A percentile compares a stretch with the other conserved stretches of the same genome.
Evolutionary conservation across 2,329 filamentous ascomycete genomes (phyloP).

Genomic region (Xylaria arbuscula): DNA sequence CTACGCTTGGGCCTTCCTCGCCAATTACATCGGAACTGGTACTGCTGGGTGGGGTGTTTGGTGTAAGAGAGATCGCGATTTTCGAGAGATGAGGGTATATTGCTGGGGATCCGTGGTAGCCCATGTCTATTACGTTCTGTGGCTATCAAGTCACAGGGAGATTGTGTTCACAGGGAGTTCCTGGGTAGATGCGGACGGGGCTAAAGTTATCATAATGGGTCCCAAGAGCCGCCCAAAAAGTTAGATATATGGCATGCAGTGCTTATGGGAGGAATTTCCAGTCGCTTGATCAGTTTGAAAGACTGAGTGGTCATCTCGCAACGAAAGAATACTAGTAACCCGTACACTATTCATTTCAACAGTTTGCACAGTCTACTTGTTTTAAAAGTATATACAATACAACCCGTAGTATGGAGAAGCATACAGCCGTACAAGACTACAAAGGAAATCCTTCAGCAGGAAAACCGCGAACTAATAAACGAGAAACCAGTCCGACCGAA

Average conservation of each 20-base stretch:
- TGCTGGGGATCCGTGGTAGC: conserved; percentile 81
- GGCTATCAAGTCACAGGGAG: conserved; percentile 74
- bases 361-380: background rate
- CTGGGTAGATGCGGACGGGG: conserved; percentile 75
- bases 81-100: conserved; percentile 70
- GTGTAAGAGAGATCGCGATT: conserved; percentile 60
- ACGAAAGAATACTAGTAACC: background rate
- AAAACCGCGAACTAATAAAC: conserved; percentile 23
- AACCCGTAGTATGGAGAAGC: conserved; percentile 10
- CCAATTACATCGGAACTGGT: conserved; percentile 68
- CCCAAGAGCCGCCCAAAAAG: conserved; percentile 38
- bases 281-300: too few species aligned
- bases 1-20: conserved; percentile 71
- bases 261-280: background rate
- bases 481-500: background rate
- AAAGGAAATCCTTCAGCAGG: conserved; percentile 18
- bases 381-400: conserved; percentile 19
- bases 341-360: background rate
- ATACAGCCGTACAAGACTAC: conserved; percentile 18
- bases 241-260: conserved; percentile 4
- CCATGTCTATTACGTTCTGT: conserved; percentile 80
- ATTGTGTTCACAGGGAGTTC: conserved; percentile 66
- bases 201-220: conserved; percentile 60
- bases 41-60: conserved; percentile 75
- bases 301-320: background rate